These are phyloP conservation scores for Magnolia sinica DNA, from an alignment of 164 flowering plant species.

Conservation along the genomic window DNA sequence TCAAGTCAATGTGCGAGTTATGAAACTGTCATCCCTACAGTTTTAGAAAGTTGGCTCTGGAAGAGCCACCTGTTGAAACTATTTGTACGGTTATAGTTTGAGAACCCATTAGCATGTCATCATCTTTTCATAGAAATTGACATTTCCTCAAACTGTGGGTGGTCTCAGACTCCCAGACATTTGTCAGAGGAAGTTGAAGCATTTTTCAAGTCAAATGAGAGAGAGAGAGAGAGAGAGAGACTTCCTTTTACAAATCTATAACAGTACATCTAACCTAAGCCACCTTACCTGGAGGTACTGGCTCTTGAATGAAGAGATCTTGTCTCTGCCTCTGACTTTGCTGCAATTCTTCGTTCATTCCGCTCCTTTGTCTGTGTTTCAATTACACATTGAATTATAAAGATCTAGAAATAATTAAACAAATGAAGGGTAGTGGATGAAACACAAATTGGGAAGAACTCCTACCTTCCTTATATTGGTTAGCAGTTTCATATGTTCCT, in stretches of 20 bases:
- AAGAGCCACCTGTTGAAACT: too few species aligned
- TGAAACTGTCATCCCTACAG: too few species aligned
- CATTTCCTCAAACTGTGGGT: too few species aligned
- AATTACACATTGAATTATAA: background rate
- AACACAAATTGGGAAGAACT: background rate
- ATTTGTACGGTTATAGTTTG: too few species aligned
- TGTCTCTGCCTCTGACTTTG: constrained; percentile 45
- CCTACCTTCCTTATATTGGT: constrained; percentile 87
- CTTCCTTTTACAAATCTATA: background rate
- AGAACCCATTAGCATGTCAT: too few species aligned
- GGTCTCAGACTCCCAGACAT: too few species aligned
- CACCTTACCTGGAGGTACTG: constrained; percentile 76
- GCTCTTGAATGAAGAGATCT: constrained; percentile 68
- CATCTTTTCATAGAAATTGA: too few species aligned
- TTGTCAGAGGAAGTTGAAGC: too few species aligned
- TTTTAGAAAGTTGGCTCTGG: too few species aligned
- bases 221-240: background rate
- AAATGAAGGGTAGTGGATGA: background rate
- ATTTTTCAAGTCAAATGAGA: too few species aligned
- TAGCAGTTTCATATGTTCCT: constrained; percentile 94
- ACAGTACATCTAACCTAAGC: constrained; percentile 1
- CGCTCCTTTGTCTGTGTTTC: constrained; percentile 66
- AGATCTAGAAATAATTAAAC: background rate
- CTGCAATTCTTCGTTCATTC: constrained; percentile 53
- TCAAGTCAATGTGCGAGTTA: too few species aligned